A percentile compares a stretch with the other conserved stretches of the same genome.
These are phyloP conservation scores for Austropuccinia psidii DNA, from an alignment of 1,284 basidiomycete genomes.

Conservation along the genomic window DNA sequence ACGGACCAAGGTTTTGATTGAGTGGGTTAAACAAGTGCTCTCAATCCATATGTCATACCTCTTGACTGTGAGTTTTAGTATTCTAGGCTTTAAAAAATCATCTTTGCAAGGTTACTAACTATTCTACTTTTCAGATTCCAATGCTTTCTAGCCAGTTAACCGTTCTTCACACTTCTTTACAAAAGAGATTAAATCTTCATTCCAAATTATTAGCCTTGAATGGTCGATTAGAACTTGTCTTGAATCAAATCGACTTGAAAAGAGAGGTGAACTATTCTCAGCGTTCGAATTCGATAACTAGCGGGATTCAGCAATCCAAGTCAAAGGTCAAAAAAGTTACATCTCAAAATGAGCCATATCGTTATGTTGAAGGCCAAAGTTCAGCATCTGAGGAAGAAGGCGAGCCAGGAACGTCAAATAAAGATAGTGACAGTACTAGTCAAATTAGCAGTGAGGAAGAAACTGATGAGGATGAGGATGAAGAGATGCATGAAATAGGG, in stretches of 20 bases:
- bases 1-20: constrained; percentile 69
- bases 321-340: constrained; percentile 46
- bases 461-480: constrained; percentile 20
- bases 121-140: constrained; percentile 57
- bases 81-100: not conserved
- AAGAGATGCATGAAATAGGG: not conserved
- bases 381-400: constrained; percentile 43
- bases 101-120: not conserved
- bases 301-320: constrained; percentile 1
- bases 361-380: constrained; percentile 45
- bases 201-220: constrained; percentile 75
- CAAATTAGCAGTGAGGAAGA: constrained; percentile 40
- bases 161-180: constrained; percentile 72
- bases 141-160: constrained; percentile 75
- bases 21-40: constrained; percentile 82
- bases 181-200: constrained; percentile 69
- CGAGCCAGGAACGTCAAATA: constrained; percentile 47
- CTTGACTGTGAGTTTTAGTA: constrained; percentile 65
- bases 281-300: constrained; percentile 6
- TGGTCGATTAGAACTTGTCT: constrained; percentile 83
- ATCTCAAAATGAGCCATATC: constrained; percentile 37
- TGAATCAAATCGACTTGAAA: constrained; percentile 68
- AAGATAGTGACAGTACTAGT: constrained; percentile 49
- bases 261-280: constrained; percentile 45
- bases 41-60: constrained; percentile 83